phyloP scores from a whole-genome alignment of 192 early-diverging fungal species.

The Podila verticillata region DNA sequence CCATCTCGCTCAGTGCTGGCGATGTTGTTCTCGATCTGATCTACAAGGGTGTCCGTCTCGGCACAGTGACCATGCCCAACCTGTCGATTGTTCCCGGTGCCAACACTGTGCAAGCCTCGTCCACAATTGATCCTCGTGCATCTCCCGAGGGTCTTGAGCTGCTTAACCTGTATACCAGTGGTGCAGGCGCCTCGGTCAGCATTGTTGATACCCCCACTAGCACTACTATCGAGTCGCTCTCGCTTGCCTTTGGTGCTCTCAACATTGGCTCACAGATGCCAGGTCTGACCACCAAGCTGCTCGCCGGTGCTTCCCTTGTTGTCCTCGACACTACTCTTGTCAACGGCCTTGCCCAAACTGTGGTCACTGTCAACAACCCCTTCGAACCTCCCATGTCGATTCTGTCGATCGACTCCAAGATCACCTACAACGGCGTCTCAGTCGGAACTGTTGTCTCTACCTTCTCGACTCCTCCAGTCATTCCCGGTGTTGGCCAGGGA shows the following conservation, averaged over 20 bases:
- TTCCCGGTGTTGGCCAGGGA: constrained; percentile 31
- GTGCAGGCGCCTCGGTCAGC: constrained; percentile 36
- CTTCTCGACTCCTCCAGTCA: constrained; percentile 47
- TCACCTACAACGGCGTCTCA: constrained; percentile 41
- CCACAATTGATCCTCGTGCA: constrained; percentile 49
- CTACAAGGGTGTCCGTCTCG: constrained; percentile 43
- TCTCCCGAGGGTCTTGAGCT: constrained; percentile 52
- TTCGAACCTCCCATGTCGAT: constrained; percentile 55
- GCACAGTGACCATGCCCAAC: constrained; percentile 50
- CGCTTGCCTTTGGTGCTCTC: constrained; percentile 43
- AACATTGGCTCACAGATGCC: constrained; percentile 51
- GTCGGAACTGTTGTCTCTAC: constrained; percentile 53
- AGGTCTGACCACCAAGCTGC: constrained; percentile 46
- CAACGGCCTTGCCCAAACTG: constrained; percentile 44
- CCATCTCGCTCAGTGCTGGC: constrained; percentile 50
- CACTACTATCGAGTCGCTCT: constrained; percentile 52
- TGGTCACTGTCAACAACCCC: constrained; percentile 59
- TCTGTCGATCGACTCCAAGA: constrained; percentile 42
- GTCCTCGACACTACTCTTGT: constrained; percentile 41
- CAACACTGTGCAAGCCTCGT: constrained; percentile 49
- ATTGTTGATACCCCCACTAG: constrained; percentile 49
- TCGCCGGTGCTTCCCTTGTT: constrained; percentile 42
- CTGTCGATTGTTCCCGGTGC: constrained; percentile 50
- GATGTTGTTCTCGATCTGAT: constrained; percentile 55
- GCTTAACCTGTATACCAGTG: constrained; percentile 53